These are phyloP conservation scores for Coemansia sp. DNA, from an alignment of 192 early-diverging fungal genomes.

Conservation along the genomic window DNA sequence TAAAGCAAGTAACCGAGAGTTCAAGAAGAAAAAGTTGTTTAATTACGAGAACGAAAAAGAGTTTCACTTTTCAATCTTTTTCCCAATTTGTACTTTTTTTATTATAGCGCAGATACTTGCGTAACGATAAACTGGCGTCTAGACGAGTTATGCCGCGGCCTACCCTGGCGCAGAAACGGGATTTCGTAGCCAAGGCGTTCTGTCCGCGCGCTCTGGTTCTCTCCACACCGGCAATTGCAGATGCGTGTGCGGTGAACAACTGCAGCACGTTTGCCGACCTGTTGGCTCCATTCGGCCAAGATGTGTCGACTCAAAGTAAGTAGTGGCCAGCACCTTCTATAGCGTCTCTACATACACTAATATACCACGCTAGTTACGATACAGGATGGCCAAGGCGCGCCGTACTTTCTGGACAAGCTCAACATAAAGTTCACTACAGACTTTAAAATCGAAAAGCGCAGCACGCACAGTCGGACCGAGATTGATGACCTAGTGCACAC, in stretches of 20 bases:
- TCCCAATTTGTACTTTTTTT: background rate
- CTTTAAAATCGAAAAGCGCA: constrained; percentile 30
- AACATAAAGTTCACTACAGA: constrained; percentile 40
- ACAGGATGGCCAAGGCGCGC: constrained; percentile 53
- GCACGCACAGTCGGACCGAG: constrained; percentile 13
- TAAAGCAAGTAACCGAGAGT: background rate
- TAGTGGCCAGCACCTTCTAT: too few relatives aligned
- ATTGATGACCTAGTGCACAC: constrained; percentile 25
- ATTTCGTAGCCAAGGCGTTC: constrained; percentile 50
- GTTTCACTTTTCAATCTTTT: background rate
- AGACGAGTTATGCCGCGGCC: constrained; percentile 49
- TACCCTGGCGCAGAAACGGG: constrained; percentile 43
- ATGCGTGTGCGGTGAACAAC: constrained; percentile 33
- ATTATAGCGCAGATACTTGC: background rate
- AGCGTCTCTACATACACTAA: background rate
- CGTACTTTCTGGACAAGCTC: constrained; percentile 53
- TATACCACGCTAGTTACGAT: constrained; percentile 37
- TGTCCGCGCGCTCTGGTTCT: constrained; percentile 52
- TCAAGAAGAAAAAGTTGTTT: background rate
- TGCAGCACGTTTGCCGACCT: constrained; percentile 46
- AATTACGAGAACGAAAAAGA: background rate
- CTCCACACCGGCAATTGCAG: constrained; percentile 24
- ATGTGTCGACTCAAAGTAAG: constrained; percentile 54
- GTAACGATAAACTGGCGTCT: constrained; percentile 33
- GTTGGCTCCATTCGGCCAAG: constrained; percentile 50